Conservation (phyloP, 768 basidiomycete species). For the Rhizopogon roseolus region DNA sequence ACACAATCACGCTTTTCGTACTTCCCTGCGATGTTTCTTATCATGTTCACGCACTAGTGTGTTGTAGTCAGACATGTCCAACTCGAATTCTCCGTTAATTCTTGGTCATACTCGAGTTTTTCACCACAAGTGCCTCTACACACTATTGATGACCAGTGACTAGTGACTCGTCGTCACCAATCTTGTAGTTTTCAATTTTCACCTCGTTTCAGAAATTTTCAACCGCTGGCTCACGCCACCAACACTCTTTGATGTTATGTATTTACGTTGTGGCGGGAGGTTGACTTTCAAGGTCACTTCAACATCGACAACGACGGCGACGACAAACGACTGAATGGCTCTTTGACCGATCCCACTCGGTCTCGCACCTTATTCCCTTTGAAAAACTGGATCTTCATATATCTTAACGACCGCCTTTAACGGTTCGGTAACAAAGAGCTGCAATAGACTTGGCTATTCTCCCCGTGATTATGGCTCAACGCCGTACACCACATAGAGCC, state of each 20-base stretch:
- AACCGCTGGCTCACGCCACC: constrained; percentile 10
- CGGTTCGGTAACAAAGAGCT: neutral
- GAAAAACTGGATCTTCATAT: neutral
- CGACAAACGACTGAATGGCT: constrained; percentile 9
- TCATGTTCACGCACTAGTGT: no score
- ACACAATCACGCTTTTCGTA: no score
- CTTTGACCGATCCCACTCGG: neutral
- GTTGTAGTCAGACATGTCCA: no score
- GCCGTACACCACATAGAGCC: constrained; percentile 42
- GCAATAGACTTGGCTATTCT: constrained; percentile 10
- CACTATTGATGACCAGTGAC: no score
- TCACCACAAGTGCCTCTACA: no score
- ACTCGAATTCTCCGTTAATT: no score
- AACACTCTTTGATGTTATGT: constrained; percentile 16
- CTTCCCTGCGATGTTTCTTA: no score
- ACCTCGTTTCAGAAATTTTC: no score
- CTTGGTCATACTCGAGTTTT: no score
- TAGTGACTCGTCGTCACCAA: no score
- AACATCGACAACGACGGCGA: constrained; percentile 25
- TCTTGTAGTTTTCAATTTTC: no score
- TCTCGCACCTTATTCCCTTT: neutral
- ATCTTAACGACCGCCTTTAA: neutral
- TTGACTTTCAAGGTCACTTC: constrained; percentile 24
- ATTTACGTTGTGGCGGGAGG: constrained; percentile 21
- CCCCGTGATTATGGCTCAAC: constrained; percentile 32